phyloP scores from a whole-genome alignment of 805 yeast species.

The Ogataea saltuana region DNA sequence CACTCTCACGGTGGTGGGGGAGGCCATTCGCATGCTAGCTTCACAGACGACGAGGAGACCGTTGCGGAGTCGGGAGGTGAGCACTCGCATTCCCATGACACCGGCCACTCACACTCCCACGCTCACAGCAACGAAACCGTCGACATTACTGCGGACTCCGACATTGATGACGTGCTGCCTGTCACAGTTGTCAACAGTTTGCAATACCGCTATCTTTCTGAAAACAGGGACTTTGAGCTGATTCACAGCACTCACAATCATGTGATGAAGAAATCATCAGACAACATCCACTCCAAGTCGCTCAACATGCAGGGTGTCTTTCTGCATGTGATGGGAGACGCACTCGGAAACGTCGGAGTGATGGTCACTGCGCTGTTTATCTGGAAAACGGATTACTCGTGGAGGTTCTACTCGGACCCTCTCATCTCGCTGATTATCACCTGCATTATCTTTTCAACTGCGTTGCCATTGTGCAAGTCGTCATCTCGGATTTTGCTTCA shows the following conservation, averaged over 20 bases:
- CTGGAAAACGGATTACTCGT: conserved; percentile 88
- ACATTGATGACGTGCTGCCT: conserved; percentile 32
- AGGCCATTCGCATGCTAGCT: conserved; percentile 35
- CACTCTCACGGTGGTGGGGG: conserved; percentile 47
- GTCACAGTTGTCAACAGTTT: conserved; percentile 27
- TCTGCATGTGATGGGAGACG: conserved; percentile 94
- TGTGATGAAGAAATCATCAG: conserved; percentile 18
- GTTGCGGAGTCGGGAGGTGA: too few species aligned
- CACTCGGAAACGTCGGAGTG: conserved; percentile 93
- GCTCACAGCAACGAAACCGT: conserved; percentile 20
- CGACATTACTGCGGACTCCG: conserved; percentile 22
- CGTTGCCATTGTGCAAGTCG: conserved; percentile 83
- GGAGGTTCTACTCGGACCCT: conserved; percentile 90
- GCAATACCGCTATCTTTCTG: conserved; percentile 8
- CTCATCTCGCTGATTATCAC: conserved; percentile 83
- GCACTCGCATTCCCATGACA: conserved; percentile 20
- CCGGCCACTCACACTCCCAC: conserved; percentile 20
- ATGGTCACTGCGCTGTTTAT: conserved; percentile 85
- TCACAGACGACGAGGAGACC: conserved; percentile 15
- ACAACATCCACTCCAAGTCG: conserved; percentile 48
- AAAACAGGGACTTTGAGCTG: conserved; percentile 13
- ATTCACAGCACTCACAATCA: conserved; percentile 30
- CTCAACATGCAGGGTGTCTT: conserved; percentile 97
- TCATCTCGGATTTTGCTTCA: conserved; percentile 87
- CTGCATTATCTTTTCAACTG: conserved; percentile 83